Evolutionary conservation across 768 basidiomycete genomes (phyloP), one percentile per base, ranked within the genome.

Genomic region (Lactarius deliciosus): DNA sequence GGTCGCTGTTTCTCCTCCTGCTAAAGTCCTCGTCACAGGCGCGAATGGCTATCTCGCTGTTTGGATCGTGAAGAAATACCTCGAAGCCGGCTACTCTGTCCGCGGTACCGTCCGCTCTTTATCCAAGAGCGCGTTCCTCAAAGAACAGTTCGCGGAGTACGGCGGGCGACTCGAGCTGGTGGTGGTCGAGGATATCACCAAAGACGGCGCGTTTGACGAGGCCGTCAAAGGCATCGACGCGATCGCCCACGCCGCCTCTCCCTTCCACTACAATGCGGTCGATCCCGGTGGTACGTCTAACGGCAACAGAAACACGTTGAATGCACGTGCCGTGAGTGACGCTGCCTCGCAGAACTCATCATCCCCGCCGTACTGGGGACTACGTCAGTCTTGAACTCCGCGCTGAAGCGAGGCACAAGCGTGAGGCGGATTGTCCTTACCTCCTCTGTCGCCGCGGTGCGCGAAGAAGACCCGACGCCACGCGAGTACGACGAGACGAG

Each of bases 171-270:
- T 92, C 69, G 86, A 89, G 68, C 74, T 86, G 53, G 83, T 83
- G 20, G 76, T 91, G 25, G 90, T 94, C 0, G 81, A 84, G 56
- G 91, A 95, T 71, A 89, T 94, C 68, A 79, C 79, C 8, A 73
- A 80, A 76, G 84, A 84, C 55, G 59, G 78, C 8, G 89, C 87
- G 1, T 95, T 92, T 68, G 90, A 94, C 73, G 86, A 91, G 60
- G 91, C 86, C 0, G 88, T 93, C 65, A 84, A 86, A 74, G 90
- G 82, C 1, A 85, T 93, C 9, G 86, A 91, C 65, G 92, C 82
- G 0, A 84, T 94, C 60, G 81, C 79, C 43, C 91, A 91, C 71
- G 85, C 81, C 4, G 89, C 89, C 0, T 90, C 89, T 1, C 89
- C 90, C 1, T 81, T 86, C 71, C 77, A 81, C 62, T 67, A 78